Conservation (phyloP, 176 grass and related monocot species). For the Phoenix roebelenii region DNA sequence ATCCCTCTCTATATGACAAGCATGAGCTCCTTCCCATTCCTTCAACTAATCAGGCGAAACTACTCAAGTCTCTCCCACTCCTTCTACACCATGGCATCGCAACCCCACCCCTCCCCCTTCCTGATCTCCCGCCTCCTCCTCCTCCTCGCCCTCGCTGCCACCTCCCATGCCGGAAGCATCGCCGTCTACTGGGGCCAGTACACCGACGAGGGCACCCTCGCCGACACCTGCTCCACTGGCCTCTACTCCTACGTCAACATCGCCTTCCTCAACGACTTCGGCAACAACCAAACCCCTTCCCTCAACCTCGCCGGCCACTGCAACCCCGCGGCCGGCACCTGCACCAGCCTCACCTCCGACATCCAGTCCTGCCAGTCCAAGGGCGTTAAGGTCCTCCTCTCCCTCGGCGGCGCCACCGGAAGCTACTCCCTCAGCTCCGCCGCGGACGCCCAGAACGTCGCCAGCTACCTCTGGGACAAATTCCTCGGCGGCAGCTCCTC, state of each 20-base stretch:
- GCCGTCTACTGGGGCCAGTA: conserved; percentile 77
- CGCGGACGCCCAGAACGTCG: conserved; percentile 42
- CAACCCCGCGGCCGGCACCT: conserved; percentile 13
- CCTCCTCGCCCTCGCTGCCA: conserved; percentile 18
- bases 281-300: conserved; percentile 32
- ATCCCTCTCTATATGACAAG: too few species aligned
- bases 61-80: too few species aligned
- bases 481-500: conserved; percentile 46
- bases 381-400: conserved; percentile 52
- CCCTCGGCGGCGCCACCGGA: conserved; percentile 34
- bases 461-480: conserved; percentile 56
- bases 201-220: conserved; percentile 43
- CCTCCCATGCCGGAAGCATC: conserved; percentile 38
- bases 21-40: too few species aligned
- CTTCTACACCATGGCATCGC: too few species aligned
- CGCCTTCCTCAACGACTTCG: conserved; percentile 56
- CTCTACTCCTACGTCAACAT: conserved; percentile 31
- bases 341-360: conserved; percentile 25
- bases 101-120: too few species aligned
- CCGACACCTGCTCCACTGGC: conserved; percentile 40
- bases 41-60: too few species aligned
- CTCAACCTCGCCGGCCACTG: conserved; percentile 68
- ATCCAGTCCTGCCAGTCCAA: conserved; percentile 42
- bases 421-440: conserved; percentile 31
- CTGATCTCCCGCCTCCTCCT: conserved; percentile 21